Base-by-base conservation (phyloP, 208 protist genomes). In the Trypanosoma mega region DNA sequence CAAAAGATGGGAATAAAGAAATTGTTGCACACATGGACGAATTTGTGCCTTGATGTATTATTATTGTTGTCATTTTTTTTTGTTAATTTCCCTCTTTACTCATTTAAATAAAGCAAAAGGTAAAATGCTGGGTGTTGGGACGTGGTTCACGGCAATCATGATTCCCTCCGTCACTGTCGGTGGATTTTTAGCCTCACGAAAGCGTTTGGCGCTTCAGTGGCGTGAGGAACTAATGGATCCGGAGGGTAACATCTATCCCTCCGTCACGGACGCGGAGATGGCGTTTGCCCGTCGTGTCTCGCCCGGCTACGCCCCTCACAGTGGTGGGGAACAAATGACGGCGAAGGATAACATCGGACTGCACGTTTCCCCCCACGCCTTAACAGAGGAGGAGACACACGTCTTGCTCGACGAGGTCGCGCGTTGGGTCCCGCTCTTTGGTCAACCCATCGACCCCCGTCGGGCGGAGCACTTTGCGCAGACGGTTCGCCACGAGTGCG, bases 201-300 rank as follows among this genome's bases (percentile, higher is more conserved):
- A 90, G 56, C 87, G 87, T 23, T 59, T 94, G 7, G 81, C 84
- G 8, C 88, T 84, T 53, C 84, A 94, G 55, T 94, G 87, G 87
- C 64, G 75, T 8, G 87, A 94, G 68, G 84, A 94, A 60, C 71
- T 94, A 31, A 89, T 92, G 82, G 87, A 92, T 58, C 58, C 69
- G 2, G 74, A 86, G 1, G 61, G 69, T 18, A 56, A 29, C 0
- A 44, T 63, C n/a, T 94, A 92, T 64, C 82, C 82, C 2, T 45
- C 72, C 14, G 30, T 88, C 2, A 82, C 84, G 18, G 82, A 82
- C 14, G 64, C 65, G 1, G 80, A 94, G 30, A 89, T 92, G 83
- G 75, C 72, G 24, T 82, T 78, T 52, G 70, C 92, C 36, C 61
- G 72, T 14, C 72, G 76, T 23, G 81, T 94, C 3, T 59, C 77